Evolutionary conservation across 257 asterid genomes (phyloP), one percentile per base, ranked within the genome.

Genomic region (Penstemon barbatus): DNA sequence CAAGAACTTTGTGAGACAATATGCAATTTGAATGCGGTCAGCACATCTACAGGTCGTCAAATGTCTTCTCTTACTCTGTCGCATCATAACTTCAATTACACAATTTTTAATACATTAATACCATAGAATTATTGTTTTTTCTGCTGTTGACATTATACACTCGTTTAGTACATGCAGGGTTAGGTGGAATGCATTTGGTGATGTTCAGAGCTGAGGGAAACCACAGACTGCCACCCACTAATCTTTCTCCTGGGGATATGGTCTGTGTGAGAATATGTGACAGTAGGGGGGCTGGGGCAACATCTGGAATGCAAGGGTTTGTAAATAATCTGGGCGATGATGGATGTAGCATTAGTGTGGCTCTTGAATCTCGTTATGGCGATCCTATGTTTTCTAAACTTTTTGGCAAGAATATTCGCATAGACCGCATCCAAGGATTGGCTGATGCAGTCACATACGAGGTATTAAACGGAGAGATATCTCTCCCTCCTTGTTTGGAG

Each of bases 211-310:
- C 72, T 66, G 98, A 92, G 81, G 95, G 97, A 58, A 92, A 84
- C 75, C 88, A 92, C 74, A 86, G 92, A 75, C 74, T 92, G 79
- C 98, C 98, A 13, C 98, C 98, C 61, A 84, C 96, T 52, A 92
- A 86, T 68, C 93, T 92, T 73, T 92, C 98, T 73, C 98, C 97
- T 0, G 98, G 98, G 43, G 98, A 92, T 84, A 92, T 92, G 98
- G 96, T 92, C 66, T 92, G 98, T n/a, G 90, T 92, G 61, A 86
- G 97, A 74, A 83, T 78, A 69, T 92, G 97, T 78, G 96, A 90
- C 72, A 85, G 83, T 48, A 85, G 95, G 79, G 97, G 98, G 46
- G 98, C 95, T 68, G 95, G 87, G 19, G 90, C 98, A 39, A 87
- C 95, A 5, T 90, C 98, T 77, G 86, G 87, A 84, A 80, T 92